Evolutionary conservation across 345 rosid genomes (phyloP).

Genomic region (Cardamine resedifolia): DNA sequence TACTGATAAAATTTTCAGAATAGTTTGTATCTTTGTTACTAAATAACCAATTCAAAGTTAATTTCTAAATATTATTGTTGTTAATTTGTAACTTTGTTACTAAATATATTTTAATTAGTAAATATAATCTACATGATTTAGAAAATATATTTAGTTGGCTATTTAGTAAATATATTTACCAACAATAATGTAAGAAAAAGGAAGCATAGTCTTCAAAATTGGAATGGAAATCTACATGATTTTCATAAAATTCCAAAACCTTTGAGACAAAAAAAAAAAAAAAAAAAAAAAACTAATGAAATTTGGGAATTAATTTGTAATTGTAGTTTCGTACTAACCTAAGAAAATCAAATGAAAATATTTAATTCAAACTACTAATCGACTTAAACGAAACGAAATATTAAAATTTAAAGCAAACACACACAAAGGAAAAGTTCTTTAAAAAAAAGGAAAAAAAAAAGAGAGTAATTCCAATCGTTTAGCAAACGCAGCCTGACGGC

Average conservation of each 20-base stretch:
- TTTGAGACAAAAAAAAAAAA: neutral
- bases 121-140: too few relatives aligned
- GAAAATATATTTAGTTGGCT: too few relatives aligned
- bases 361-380: neutral
- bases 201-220: neutral
- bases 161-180: neutral
- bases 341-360: neutral
- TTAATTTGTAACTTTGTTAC: neutral
- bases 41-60: neutral
- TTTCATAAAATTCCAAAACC: neutral
- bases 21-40: neutral
- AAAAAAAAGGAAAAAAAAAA: too few relatives aligned
- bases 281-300: neutral
- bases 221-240: neutral
- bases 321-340: neutral
- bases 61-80: neutral
- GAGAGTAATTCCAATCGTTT: neutral
- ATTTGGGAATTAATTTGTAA: neutral
- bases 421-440: too few relatives aligned
- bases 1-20: neutral
- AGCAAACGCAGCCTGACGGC: conserved; percentile 29
- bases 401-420: neutral
- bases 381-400: neutral
- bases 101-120: too few relatives aligned
- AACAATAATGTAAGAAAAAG: neutral